These are phyloP conservation scores for Penicillium olsonii DNA, from an alignment of 2,329 filamentous ascomycete species.

Conservation along the genomic window DNA sequence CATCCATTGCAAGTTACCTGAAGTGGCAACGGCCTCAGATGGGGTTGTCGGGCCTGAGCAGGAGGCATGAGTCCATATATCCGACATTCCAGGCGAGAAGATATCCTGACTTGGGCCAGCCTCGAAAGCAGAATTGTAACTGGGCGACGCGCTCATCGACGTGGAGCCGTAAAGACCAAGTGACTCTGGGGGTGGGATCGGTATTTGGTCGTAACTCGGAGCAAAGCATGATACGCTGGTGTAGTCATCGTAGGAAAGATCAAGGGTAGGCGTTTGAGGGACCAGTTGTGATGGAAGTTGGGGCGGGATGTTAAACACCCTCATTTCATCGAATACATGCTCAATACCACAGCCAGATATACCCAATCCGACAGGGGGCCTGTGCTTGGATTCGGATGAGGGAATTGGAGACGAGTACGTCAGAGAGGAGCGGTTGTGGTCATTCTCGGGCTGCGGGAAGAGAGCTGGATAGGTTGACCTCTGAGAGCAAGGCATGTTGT, in stretches of 20 bases:
- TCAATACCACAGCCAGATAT: conserved; percentile 32
- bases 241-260: conserved; percentile 25
- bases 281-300: conserved; percentile 26
- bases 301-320: conserved; percentile 22
- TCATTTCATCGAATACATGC: conserved; percentile 21
- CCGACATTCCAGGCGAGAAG: conserved; percentile 18
- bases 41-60: conserved; percentile 23
- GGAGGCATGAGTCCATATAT: conserved; percentile 30
- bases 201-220: conserved; percentile 18
- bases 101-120: conserved; percentile 10
- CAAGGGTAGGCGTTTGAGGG: conserved; percentile 12
- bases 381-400: conserved; percentile 16
- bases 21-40: conserved; percentile 10
- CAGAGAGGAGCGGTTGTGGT: conserved; percentile 18
- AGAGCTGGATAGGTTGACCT: conserved; percentile 6
- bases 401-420: conserved; percentile 27
- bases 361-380: conserved; percentile 32
- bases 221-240: conserved; percentile 25
- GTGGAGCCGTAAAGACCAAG: conserved; percentile 28
- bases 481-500: conserved; percentile 15
- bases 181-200: conserved; percentile 25
- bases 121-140: conserved; percentile 26
- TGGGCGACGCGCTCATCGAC: conserved; percentile 25
- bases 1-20: conserved; percentile 20
- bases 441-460: conserved; percentile 15